Evolutionary conservation across 805 yeast species (phyloP), one percentile per base, ranked within the genome.

Genomic region (Schizosaccharomyces japonicus): DNA sequence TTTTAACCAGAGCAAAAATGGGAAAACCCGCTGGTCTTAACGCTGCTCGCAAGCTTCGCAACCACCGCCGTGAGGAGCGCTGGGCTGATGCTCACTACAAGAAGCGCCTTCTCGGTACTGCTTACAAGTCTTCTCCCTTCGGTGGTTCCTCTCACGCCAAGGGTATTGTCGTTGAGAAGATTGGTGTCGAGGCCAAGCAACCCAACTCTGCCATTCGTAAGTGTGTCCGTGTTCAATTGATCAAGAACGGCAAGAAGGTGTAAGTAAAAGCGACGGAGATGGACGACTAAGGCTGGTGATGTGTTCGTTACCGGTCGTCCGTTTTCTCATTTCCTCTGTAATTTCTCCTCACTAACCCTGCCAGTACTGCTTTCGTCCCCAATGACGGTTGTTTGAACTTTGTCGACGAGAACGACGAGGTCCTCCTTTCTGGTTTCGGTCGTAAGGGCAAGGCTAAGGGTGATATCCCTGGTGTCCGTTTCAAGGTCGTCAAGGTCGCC

Each of bases 361-460:
- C n/a, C n/a, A n/a, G 55, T 48, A 90, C 98, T 64, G 99, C 99
- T 70, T 90, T 90, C 92, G 99, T 90, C 67, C 98, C 99, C 72
- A 87, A 90, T 66, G 99, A 90, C 74, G 99, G 99, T 87, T 90
- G 98, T 79, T 75, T 90, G 71, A 90, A 90, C 90, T 90, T 79
- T 63, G 95, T 90, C 64, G 99, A 90, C 69, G 96, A 90, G 77
- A 90, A 90, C 78, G 99, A 90, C 75, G 96, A 90, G 73, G 99
- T 90, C 63, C 76, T 90, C 65, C 77, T 90, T 63, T 96, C 99
- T 65, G 99, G 99, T 78, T 90, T 90, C 84, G 99, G 99, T 82
- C 84, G 96, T 76, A 90, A 94, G 79, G 98, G 98, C 77, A 90
- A 90, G 79, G 98, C 98, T 70, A 90, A 90, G 93, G 98, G 99